A percentile compares a stretch with the other conserved stretches of the same genome.
Conservation (phyloP, 495 filamentous ascomycete species). For the Acidiella bohemica region DNA sequence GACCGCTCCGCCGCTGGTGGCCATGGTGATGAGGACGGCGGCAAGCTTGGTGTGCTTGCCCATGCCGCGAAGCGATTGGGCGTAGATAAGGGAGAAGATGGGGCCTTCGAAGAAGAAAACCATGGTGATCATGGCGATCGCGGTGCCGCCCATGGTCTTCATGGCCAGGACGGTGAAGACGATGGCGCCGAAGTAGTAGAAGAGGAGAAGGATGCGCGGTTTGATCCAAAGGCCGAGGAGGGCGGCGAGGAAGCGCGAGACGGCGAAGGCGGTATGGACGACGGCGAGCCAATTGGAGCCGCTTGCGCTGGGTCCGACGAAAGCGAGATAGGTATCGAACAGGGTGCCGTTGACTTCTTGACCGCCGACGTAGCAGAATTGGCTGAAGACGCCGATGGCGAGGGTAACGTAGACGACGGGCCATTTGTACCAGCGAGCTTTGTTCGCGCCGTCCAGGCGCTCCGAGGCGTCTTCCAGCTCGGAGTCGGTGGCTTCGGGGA, state of each 20-base stretch:
- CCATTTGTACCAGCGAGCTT: slow-evolving; percentile 31
- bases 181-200: slow-evolving; percentile 43
- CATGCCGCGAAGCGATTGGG: slow-evolving; percentile 45
- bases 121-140: slow-evolving; percentile 40
- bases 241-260: slow-evolving; percentile 49
- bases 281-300: slow-evolving; percentile 36
- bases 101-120: slow-evolving; percentile 47
- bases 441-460: slow-evolving; percentile 39
- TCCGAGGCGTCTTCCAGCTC: slow-evolving; percentile 46
- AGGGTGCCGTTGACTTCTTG: slow-evolving; percentile 46
- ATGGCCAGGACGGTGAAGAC: slow-evolving; percentile 43
- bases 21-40: slow-evolving; percentile 39
- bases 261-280: slow-evolving; percentile 47
- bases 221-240: slow-evolving; percentile 42
- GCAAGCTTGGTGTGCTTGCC: slow-evolving; percentile 48
- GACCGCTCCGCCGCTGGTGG: slow-evolving; percentile 43
- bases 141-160: slow-evolving; percentile 35
- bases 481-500: slow-evolving; percentile 54
- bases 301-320: slow-evolving; percentile 27
- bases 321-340: slow-evolving; percentile 32
- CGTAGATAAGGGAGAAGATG: slow-evolving; percentile 50
- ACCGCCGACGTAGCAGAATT: slow-evolving; percentile 53
- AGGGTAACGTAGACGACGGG: slow-evolving; percentile 46
- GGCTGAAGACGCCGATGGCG: slow-evolving; percentile 41
- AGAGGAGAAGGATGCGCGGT: slow-evolving; percentile 48